Evolutionary conservation across 179 eudicot species (phyloP), one percentile per base, ranked within the genome.

Genomic region (Actinidia arguta): DNA sequence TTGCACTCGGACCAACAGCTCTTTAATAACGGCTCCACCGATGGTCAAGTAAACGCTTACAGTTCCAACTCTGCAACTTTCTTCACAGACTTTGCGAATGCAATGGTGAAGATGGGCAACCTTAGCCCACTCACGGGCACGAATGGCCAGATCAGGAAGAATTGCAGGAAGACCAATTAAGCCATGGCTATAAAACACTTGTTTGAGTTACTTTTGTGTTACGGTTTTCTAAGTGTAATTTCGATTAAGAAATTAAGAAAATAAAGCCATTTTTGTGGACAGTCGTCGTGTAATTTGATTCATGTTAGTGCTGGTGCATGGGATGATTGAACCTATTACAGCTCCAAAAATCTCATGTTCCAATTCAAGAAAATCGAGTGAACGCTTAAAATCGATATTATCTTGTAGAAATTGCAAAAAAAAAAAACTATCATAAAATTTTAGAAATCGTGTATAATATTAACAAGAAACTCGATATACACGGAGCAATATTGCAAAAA

Each of bases 71-170:
- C 88, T 1, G 71, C 92, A 0, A 76, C 90, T 0, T 93, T 93
- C 75, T 84, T 88, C 81, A 79, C 85, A 0, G 97, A 93, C 80
- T 93, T 93, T 68, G 92, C 89, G 0, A 77, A 55, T 59, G 93
- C 92, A 1, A 92, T 93, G 94, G 83, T 92, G 61, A 91, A 88
- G 81, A 91, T 93, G 94, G 88, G 93, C 6, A 91, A 89, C 79
- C 83, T 93, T 56, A 86, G 90, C 83, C 94, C 92, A 9, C 90
- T 92, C 20, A 89, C 93, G 0, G 97, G 97, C 2, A 80, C 93
- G 2, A 86, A 69, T 74, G 97, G 97, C 20, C 88, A 90, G 83
- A 78, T 93, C 78, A 85, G 97, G 84, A 81, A 84, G 14, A 92
- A 90, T 69, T 93, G 95, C 74, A 76, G 92, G 55, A 84, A 70